Base-by-base conservation (phyloP, 306 rosid genomes). In the Begonia peltatifolia region DNA sequence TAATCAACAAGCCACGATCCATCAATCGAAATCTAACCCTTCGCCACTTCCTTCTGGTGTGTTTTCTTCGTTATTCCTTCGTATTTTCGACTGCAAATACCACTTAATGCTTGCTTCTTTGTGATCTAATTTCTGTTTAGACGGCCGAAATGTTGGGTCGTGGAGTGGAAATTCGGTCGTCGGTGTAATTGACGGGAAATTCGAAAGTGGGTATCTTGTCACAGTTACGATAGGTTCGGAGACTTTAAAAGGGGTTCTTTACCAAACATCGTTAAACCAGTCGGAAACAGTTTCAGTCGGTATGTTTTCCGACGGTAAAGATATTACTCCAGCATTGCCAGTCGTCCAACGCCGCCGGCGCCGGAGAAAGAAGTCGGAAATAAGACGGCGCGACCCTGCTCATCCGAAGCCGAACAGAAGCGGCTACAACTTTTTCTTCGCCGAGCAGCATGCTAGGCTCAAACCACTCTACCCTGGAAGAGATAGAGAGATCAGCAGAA, bases 321-420 rank as follows among this genome's bases (percentile, higher is more conserved):
- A 59, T 54, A 62, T 49, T 41, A 53, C 65, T 30, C 48, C 84
- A 58, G 64, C 74, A 36, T 17, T 69, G 11, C 46, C 64, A 35
- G 83, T 30, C 38, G 38, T 64, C 23, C 73, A 63, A 20, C 94
- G 61, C 13, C 87, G 92, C 42, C 83, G 84, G 23, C 81, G 84
- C n/a, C 79, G 95, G 23, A 64, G 90, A 62, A 87, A 90, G 86
- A 86, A 83, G 55, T 79, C 77, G 5, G 97, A 83, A 71, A 86
- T 79, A 25, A 90, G 71, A 58, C 69, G 81, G 74, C 76, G 95
- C 62, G 97, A 83, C 57, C 95, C 95, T 2, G 94, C 76, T 65
- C 95, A 76, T 63, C 97, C 97, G 13, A 90, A 90, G 62, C 94
- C 94, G 11, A 90, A 83, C 69, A 70, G 95, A 83, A 90, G 95